Evolutionary conservation across 2,329 filamentous ascomycete genomes (phyloP).

Genomic region (Alternaria dauci): DNA sequence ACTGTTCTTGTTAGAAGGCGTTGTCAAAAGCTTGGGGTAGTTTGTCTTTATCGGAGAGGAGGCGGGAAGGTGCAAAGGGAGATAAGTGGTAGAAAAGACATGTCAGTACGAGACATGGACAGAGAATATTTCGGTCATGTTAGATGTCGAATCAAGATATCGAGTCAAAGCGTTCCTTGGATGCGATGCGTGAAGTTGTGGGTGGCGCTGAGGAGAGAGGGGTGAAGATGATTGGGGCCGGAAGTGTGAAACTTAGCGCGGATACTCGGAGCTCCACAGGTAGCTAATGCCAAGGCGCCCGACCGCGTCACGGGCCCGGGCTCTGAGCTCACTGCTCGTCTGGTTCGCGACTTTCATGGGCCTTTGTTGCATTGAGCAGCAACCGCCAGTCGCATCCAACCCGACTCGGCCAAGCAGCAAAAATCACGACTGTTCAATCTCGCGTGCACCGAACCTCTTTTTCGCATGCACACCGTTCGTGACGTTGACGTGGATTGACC

Average conservation of each 20-base stretch:
- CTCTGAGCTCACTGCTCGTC: conserved; percentile 16
- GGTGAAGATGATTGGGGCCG: neutral
- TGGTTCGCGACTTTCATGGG: conserved; percentile 26
- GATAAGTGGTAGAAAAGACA: conserved; percentile 11
- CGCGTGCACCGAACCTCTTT: neutral
- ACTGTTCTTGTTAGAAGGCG: conserved; percentile 7
- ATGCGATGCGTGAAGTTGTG: neutral
- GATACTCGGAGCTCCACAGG: conserved; percentile 2
- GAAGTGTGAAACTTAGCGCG: neutral
- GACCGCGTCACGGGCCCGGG: conserved; percentile 19
- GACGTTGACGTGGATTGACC: conserved; percentile 8
- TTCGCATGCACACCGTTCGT: conserved; percentile 1
- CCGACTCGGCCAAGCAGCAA: conserved; percentile 28
- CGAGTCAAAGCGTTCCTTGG: neutral
- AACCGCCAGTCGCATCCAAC: conserved; percentile 29
- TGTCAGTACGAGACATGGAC: conserved; percentile 14
- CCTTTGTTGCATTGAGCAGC: conserved; percentile 32
- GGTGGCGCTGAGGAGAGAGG: neutral
- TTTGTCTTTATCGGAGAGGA: neutral
- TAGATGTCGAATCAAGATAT: conserved; percentile 14
- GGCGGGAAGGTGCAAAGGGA: neutral
- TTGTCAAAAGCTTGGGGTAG: neutral
- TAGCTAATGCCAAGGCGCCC: conserved; percentile 16
- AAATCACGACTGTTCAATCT: neutral
- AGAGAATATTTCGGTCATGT: conserved; percentile 27